Evolutionary conservation across 2,329 filamentous ascomycete genomes (phyloP), one percentile per base, ranked within the genome.

Genomic region (Claviceps paspali): DNA sequence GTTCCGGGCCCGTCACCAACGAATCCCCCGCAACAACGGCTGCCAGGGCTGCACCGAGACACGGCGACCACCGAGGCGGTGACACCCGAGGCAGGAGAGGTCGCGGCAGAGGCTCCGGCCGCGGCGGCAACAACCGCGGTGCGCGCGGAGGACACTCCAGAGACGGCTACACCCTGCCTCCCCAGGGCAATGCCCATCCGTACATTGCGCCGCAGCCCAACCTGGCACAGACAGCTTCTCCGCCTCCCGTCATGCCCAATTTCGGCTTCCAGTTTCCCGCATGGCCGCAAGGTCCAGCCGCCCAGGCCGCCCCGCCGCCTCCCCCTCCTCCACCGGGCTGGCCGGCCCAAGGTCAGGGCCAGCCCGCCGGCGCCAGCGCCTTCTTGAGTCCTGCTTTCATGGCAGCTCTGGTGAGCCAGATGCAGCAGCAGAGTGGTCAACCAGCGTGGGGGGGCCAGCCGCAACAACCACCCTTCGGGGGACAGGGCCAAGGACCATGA

Each of bases 331-430:
- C 58, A 10, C 55, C 58, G 12, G 56, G 54, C 2, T 57, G 45
- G 43, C 36, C 36, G 6, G 32, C 8, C 30, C 40, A 34, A 29
- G 33, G 35, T 14, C 55, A 54, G 40, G 47, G 41, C 26, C 44
- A 46, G 31, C 44, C 59, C 29, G 50, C 61, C 12, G 26, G 52
- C 53, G 32, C 59, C 33, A 64, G 43, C 6, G 58, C 66, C 8
- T 70, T 70, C 45, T 64, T 75, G 41, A 76, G 75, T 44, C 73
- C 73, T 3, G 64, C 68, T 2, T 68, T 78, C 49, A 62, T 77
- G 40, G 64, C 67, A 29, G 64, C 62, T 4, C 43, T 67, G 26
- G 62, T 68, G 54, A 58, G 51, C 28, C 63, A 66, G 40, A 60
- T 63, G 51, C 60, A 62, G 43, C 49, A 50, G 33, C 52, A 57